Evolutionary conservation across 306 rosid genomes (phyloP).

Genomic region (Castanea crenata): DNA sequence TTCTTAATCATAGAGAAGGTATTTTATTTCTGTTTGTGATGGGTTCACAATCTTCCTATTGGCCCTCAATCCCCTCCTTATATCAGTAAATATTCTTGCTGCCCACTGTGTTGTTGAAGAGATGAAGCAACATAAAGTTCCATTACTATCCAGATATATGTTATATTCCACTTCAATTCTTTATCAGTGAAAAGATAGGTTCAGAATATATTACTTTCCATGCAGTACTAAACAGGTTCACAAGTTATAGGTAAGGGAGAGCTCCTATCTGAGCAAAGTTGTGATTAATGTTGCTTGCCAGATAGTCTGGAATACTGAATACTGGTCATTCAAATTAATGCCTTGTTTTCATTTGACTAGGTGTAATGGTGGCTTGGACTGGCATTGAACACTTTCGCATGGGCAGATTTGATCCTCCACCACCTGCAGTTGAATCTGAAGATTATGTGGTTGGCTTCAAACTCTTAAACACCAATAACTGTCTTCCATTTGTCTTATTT

Average conservation of each 20-base stretch:
- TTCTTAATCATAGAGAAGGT: too few relatives aligned
- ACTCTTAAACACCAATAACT: background rate
- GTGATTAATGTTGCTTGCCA: background rate
- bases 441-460: slow-evolving; percentile 60
- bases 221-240: background rate
- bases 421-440: slow-evolving; percentile 87
- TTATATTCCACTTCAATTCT: background rate
- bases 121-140: background rate
- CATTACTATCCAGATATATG: background rate
- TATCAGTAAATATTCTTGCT: background rate
- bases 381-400: slow-evolving; percentile 84
- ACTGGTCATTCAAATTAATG: background rate
- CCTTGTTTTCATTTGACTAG: slow-evolving; percentile 36
- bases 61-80: background rate
- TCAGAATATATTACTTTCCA: background rate
- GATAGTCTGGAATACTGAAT: background rate
- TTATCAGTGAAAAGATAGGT: background rate
- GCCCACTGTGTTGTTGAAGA: background rate
- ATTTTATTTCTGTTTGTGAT: too few relatives aligned
- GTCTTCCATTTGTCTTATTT: background rate
- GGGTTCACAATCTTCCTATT: too few relatives aligned
- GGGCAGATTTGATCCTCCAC: slow-evolving; percentile 95
- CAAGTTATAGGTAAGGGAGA: background rate
- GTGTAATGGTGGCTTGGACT: slow-evolving; percentile 99
- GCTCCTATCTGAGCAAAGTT: background rate